Percentiles rank a stretch among this genome's conserved stretches.
Conservation (phyloP, 257 asterid species). For the Gardenia jasminoides region DNA sequence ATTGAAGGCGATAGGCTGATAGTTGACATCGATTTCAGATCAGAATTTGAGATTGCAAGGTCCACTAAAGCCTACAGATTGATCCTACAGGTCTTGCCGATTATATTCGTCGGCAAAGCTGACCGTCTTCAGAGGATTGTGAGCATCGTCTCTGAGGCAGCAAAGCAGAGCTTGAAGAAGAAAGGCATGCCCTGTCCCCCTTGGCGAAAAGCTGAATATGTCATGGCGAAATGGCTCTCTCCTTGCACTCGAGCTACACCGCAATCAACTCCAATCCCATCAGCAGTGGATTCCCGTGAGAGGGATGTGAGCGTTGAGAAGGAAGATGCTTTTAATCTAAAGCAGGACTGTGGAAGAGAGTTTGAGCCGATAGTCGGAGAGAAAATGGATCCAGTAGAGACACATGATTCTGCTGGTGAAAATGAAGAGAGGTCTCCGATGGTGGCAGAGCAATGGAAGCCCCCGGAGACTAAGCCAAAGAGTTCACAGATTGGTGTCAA, state of each 20-base stretch:
- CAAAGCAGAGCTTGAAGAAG: slow-evolving; percentile 75
- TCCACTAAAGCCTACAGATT: slow-evolving; percentile 64
- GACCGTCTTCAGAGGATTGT: slow-evolving; percentile 77
- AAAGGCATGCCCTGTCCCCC: slow-evolving; percentile 91
- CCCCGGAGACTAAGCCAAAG: slow-evolving; percentile 46
- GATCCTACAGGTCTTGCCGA: slow-evolving; percentile 66
- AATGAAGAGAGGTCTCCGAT: slow-evolving; percentile 14
- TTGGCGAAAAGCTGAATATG: slow-evolving; percentile 79
- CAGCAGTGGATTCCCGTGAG: not conserved
- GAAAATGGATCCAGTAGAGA: slow-evolving; percentile 10
- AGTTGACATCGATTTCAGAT: slow-evolving; percentile 77
- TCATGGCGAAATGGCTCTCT: slow-evolving; percentile 86
- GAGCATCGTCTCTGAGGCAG: slow-evolving; percentile 60
- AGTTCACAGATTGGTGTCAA: slow-evolving; percentile 39
- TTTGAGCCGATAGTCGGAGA: slow-evolving; percentile 27
- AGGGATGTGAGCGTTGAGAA: slow-evolving; percentile 7
- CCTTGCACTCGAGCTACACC: slow-evolving; percentile 45
- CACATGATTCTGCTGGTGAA: slow-evolving; percentile 17
- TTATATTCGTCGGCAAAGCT: slow-evolving; percentile 62
- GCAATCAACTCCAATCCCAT: not conserved
- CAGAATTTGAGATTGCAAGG: slow-evolving; percentile 92
- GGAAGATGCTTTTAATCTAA: not conserved
- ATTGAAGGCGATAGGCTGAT: slow-evolving; percentile 55
- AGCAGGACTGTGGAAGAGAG: slow-evolving; percentile 4
- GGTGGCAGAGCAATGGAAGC: slow-evolving; percentile 40